Percentiles rank a stretch among this genome's conserved stretches.
phyloP scores from a whole-genome alignment of 441 rosid genomes.

The Metrosideros polymorpha region DNA sequence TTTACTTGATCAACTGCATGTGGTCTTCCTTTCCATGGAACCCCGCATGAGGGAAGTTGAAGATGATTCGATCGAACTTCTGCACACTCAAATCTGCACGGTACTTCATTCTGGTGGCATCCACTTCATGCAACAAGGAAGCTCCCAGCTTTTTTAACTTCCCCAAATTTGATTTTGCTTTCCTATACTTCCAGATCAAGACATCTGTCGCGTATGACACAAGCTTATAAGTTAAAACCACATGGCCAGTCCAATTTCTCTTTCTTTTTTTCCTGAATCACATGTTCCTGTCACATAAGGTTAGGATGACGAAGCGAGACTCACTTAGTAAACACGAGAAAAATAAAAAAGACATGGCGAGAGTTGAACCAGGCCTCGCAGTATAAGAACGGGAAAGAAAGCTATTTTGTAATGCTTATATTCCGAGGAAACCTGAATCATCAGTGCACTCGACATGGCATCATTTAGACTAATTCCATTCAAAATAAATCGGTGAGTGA shows the following conservation, averaged over 20 bases:
- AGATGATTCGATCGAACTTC: conserved; percentile 42
- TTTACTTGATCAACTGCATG: conserved; percentile 19
- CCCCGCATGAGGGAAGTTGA: conserved; percentile 47
- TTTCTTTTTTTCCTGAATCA: not conserved
- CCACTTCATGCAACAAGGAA: conserved; percentile 31
- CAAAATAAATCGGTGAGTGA: not conserved
- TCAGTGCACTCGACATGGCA: not conserved
- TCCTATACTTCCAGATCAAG: conserved; percentile 27
- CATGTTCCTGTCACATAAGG: not conserved
- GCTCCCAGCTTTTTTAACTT: conserved; percentile 29
- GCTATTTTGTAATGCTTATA: not conserved
- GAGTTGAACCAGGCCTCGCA: not conserved
- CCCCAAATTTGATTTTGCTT: conserved; percentile 30
- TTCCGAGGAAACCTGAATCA: not conserved
- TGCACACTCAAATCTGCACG: conserved; percentile 17
- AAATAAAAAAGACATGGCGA: not conserved
- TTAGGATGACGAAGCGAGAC: not conserved
- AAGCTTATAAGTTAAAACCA: not conserved
- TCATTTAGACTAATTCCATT: not conserved
- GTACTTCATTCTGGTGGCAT: conserved; percentile 32
- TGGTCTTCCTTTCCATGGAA: conserved; percentile 26
- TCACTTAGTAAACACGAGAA: not conserved
- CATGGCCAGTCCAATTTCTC: not conserved
- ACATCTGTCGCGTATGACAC: conserved; percentile 8
- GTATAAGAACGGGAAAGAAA: not conserved